Evolutionary conservation across 805 yeast genomes (phyloP).

Genomic region (Yamadazyma tumulicola): DNA sequence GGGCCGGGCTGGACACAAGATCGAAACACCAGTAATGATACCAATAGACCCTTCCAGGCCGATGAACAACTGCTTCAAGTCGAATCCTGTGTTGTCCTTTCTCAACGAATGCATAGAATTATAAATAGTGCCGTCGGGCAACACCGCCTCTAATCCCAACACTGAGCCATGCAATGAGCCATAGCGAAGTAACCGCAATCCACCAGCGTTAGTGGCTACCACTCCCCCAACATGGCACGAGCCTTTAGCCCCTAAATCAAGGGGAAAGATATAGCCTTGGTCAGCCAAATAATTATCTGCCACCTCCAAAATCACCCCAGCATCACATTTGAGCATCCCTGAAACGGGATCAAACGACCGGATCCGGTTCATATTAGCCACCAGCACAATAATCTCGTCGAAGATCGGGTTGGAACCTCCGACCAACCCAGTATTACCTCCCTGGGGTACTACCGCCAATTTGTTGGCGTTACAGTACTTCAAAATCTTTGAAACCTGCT

Average conservation of each 20-base stretch:
- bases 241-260: conserved; percentile 95
- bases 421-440: conserved; percentile 94
- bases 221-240: conserved; percentile 95
- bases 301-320: conserved; percentile 83
- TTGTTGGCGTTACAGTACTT: conserved; percentile 74
- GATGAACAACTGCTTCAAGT: conserved; percentile 85
- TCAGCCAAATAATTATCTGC: conserved; percentile 79
- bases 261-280: conserved; percentile 85
- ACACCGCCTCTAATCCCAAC: conserved; percentile 86
- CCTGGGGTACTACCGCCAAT: conserved; percentile 91
- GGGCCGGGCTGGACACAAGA: conserved; percentile 87
- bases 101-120: conserved; percentile 81
- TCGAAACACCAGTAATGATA: conserved; percentile 83
- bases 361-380: conserved; percentile 68
- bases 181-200: conserved; percentile 78
- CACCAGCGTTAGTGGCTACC: conserved; percentile 96
- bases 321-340: conserved; percentile 85
- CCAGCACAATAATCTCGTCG: conserved; percentile 79
- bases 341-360: conserved; percentile 78
- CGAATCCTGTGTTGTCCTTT: conserved; percentile 95
- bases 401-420: conserved; percentile 93
- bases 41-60: conserved; percentile 95
- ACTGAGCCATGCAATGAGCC: conserved; percentile 93
- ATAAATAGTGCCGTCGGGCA: conserved; percentile 81
- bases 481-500: conserved; percentile 72